Evolutionary conservation across 2,329 filamentous ascomycete species (phyloP).

Genomic region (Fusarium incarnatum): DNA sequence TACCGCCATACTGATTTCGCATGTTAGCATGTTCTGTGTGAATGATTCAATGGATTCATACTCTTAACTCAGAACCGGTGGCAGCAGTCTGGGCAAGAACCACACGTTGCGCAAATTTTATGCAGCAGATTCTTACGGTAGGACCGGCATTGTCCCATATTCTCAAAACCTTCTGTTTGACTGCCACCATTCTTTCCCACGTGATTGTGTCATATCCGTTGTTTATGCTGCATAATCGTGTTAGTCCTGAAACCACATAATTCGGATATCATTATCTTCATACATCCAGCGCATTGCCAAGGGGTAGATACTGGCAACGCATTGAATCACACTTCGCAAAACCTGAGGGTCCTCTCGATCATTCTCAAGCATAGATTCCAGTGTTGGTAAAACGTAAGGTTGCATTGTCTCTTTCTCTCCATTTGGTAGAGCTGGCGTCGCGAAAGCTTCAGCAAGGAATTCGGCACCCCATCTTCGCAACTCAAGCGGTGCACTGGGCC

Average conservation of each 20-base stretch:
- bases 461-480: conserved; percentile 95
- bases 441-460: conserved; percentile 95
- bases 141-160: conserved; percentile 85
- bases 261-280: conserved; percentile 58
- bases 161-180: conserved; percentile 88
- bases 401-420: conserved; percentile 85
- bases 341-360: conserved; percentile 83
- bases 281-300: conserved; percentile 95
- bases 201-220: conserved; percentile 83
- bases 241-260: conserved; percentile 42
- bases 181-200: conserved; percentile 88
- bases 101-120: conserved; percentile 96
- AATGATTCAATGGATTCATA: conserved; percentile 54
- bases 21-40: conserved; percentile 24
- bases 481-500: conserved; percentile 78
- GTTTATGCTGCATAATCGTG: conserved; percentile 73
- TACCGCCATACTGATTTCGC: conserved; percentile 56
- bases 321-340: conserved; percentile 86
- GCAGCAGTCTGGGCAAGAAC: conserved; percentile 93
- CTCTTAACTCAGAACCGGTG: conserved; percentile 81
- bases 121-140: conserved; percentile 89
- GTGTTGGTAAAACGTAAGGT: conserved; percentile 79
- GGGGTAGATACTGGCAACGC: conserved; percentile 92
- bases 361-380: conserved; percentile 77
- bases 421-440: conserved; percentile 83